Base-by-base conservation (phyloP, 2,329 filamentous ascomycete species). In the Xylariaceae sp. region DNA sequence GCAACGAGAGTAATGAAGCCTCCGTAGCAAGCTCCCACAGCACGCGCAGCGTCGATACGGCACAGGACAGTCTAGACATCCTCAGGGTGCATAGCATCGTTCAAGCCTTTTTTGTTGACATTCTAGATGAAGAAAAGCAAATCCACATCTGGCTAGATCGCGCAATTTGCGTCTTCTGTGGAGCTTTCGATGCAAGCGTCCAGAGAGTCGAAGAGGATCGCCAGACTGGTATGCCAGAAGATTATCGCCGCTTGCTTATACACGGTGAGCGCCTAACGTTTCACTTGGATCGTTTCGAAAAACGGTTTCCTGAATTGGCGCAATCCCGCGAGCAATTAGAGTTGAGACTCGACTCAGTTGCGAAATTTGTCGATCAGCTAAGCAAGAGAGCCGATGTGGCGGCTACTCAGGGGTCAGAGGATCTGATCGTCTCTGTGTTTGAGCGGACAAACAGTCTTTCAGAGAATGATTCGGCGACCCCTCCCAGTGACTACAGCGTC, bases 41-140 rank as follows among this genome's bases (percentile, higher is more conserved):
- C 45, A 69, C 69, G 5, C 66, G 60, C 35, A 68, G 68, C 51
- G 63, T 70, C 38, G 71, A 76, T 50, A 68, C 70, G 60, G 56
- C 67, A 2, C 63, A 67, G 11, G 75, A 78, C 33, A 71, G 66
- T 38, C 65, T 79, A 7, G 77, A 81, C 47, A 71, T 78, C 17
- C 69, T 81, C 1, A 64, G 72, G 19, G 65, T 80, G 7, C 77
- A 80, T 54, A 72, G 71, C 31, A 75, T 80, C 5, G 74, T 80
- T 1, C 77, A 80, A 52, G 71, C 71, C 2, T 80, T 79, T 53
- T 78, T 80, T 49, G 64, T 75, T 19, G 75, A 78, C 42, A 67
- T 69, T 0, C 62, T 80, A 2, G 65, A 66, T 17, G 68, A 73
- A 12, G 67, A 71, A 15, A 69, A 68, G 30, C 63, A 72, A 44